Evolutionary conservation across 148 eudicot genomes (phyloP), one percentile per base, ranked within the genome.

Genomic region (Hydrangea macrophylla): DNA sequence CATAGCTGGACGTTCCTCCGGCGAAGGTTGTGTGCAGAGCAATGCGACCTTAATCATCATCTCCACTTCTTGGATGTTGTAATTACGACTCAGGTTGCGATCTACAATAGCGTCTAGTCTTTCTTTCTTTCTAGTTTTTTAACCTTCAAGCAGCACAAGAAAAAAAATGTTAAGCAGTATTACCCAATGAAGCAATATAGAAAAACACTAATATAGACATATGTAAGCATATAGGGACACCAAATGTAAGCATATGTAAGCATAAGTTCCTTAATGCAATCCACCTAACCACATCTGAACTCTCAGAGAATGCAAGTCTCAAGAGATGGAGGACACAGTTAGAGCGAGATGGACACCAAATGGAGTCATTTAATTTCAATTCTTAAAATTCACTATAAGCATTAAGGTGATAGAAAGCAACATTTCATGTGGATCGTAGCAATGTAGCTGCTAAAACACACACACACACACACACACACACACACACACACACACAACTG

Each of bases 1-100:
- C 96, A 89, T 86, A 35, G 81, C 76, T 26, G 96, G 96, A 0
- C 96, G 91, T 28, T 89, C 89, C 79, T 89, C 96, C 13, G 96
- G 89, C 32, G 86, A 75, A 6, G 78, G 32, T 76, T 89, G 96
- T 44, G 92, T 89, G 60, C 96, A 89, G 57, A 89, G 79, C 31
- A 89, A 69, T 60, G 96, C 92, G 35, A 89, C 85, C 76, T 85
- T 80, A 66, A 89, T 84, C 84, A 89, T 81, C 83, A 78, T 84
- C 82, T 89, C 92, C 64, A 89, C 86, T 60, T 86, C 92, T 40
- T 76, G 66, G 44, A 78, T 78, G 18, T 84, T 68, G 45, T 75
- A 86, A 57, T 69, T 75, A 27, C 66, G 67, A 28, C 55, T 58
- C 61, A 89, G 70, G 64, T 89, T 87, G 53, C 74, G 67, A 59